Evolutionary conservation across 805 yeast genomes (phyloP).

Genomic region (Saccharomycopsis sp.): DNA sequence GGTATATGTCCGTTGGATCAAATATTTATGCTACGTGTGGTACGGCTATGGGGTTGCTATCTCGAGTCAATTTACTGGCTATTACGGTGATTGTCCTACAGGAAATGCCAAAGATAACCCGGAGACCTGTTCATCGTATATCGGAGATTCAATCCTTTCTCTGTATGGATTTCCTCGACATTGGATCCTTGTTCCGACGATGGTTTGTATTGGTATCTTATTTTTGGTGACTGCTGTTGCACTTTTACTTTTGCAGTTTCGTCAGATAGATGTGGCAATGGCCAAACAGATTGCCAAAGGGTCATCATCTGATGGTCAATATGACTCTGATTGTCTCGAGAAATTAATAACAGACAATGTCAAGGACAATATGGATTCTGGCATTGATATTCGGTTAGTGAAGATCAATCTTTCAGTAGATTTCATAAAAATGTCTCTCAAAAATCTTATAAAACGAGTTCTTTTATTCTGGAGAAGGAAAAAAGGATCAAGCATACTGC

Average conservation of each 20-base stretch:
- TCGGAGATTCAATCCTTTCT: slow-evolving; percentile 48
- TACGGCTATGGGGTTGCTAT: slow-evolving; percentile 65
- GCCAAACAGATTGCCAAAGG: slow-evolving; percentile 31
- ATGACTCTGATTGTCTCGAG: neutral
- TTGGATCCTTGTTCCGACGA: slow-evolving; percentile 64
- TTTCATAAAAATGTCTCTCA: slow-evolving; percentile 13
- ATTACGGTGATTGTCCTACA: slow-evolving; percentile 49
- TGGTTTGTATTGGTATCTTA: slow-evolving; percentile 51
- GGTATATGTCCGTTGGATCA: slow-evolving; percentile 81
- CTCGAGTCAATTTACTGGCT: slow-evolving; percentile 61
- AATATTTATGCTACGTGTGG: slow-evolving; percentile 71
- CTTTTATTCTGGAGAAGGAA: neutral
- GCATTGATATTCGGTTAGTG: slow-evolving; percentile 8
- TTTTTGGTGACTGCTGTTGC: slow-evolving; percentile 48
- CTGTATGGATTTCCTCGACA: slow-evolving; percentile 53
- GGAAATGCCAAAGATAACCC: slow-evolving; percentile 25
- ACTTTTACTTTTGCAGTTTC: slow-evolving; percentile 39
- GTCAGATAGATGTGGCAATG: slow-evolving; percentile 47
- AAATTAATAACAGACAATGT: neutral
- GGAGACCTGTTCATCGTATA: slow-evolving; percentile 40
- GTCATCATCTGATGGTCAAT: neutral
- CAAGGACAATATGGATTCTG: neutral
- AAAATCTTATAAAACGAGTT: neutral
- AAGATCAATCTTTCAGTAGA: slow-evolving; percentile 11
- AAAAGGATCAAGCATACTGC: neutral